Evolutionary conservation across 352 stramenopile species (phyloP).

Genomic region (Halophytophthora polymorphica): DNA sequence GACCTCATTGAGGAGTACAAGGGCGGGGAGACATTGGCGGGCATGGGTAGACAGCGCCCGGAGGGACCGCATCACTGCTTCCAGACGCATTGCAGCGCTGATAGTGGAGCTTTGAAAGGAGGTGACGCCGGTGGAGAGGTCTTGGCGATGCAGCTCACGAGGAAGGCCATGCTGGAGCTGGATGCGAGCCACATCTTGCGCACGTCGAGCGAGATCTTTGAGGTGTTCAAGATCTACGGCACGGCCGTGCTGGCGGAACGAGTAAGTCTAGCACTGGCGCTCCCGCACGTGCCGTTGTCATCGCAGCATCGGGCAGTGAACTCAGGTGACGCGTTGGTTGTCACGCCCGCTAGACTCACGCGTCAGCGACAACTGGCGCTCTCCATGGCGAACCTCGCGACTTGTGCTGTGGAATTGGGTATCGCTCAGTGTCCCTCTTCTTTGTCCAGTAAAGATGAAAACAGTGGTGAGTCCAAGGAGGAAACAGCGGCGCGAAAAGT

Average conservation of each 20-base stretch:
- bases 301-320: slow-evolving; percentile 1
- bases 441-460: slow-evolving; percentile 2
- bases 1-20: slow-evolving; percentile 47
- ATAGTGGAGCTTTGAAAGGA: neutral
- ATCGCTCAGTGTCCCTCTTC: slow-evolving; percentile 18
- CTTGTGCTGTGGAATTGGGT: slow-evolving; percentile 34
- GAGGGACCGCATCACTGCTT: slow-evolving; percentile 34
- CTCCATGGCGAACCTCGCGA: slow-evolving; percentile 55
- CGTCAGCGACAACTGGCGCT: slow-evolving; percentile 52
- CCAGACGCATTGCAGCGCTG: neutral
- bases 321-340: slow-evolving; percentile 9
- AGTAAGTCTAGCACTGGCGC: slow-evolving; percentile 49
- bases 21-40: neutral
- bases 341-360: slow-evolving; percentile 51
- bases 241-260: slow-evolving; percentile 73
- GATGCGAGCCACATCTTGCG: slow-evolving; percentile 43
- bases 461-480: neutral
- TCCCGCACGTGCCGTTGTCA: slow-evolving; percentile 25
- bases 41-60: neutral
- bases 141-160: slow-evolving; percentile 1
- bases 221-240: slow-evolving; percentile 83
- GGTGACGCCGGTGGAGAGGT: slow-evolving; percentile 1
- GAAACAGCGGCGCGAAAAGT: slow-evolving; percentile 16
- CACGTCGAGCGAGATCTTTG: slow-evolving; percentile 62
- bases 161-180: slow-evolving; percentile 31